A percentile compares a stretch with the other conserved stretches of the same genome.
phyloP scores from a whole-genome alignment of 1,139 yeast genomes.

The Yamadazyma diospyri region DNA sequence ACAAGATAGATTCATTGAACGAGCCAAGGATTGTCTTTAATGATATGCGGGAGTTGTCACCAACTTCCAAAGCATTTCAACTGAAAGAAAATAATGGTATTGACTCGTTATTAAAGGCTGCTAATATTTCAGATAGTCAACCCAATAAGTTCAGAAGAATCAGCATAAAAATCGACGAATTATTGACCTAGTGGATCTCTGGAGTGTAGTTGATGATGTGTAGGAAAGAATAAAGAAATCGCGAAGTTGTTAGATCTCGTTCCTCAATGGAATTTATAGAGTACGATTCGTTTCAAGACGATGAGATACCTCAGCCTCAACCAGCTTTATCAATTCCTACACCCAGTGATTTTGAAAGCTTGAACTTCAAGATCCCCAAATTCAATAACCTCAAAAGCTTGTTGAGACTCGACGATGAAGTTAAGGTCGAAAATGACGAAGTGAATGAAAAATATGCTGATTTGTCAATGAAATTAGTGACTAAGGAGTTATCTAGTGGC shows the following conservation, averaged over 20 bases:
- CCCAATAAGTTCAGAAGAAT: constrained; percentile 19
- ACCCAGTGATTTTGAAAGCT: constrained; percentile 36
- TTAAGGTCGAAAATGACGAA: constrained; percentile 12
- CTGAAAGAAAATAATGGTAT: constrained; percentile 17
- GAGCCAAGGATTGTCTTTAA: background rate
- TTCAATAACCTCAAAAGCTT: constrained; percentile 31
- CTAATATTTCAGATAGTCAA: constrained; percentile 18
- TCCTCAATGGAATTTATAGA: constrained; percentile 44
- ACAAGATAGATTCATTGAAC: background rate
- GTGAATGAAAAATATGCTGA: constrained; percentile 40
- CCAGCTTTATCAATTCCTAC: constrained; percentile 46
- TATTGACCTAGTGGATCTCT: constrained; percentile 17
- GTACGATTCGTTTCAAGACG: constrained; percentile 34
- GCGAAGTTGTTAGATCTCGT: constrained; percentile 1
- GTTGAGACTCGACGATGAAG: constrained; percentile 20
- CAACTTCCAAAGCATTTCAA: background rate
- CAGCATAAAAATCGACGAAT: constrained; percentile 29
- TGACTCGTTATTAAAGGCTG: constrained; percentile 27
- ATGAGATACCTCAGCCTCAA: constrained; percentile 40
- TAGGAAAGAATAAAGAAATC: background rate
- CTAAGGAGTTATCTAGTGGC: constrained; percentile 7
- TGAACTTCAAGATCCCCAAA: constrained; percentile 34
- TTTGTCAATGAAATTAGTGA: constrained; percentile 23
- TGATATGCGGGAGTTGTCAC: too few species aligned
- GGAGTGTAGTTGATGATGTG: background rate